A percentile compares a stretch with the other conserved stretches of the same genome.
Conservation (phyloP, 495 filamentous ascomycete species). For the Pseudomonodictys pantanalensis region DNA sequence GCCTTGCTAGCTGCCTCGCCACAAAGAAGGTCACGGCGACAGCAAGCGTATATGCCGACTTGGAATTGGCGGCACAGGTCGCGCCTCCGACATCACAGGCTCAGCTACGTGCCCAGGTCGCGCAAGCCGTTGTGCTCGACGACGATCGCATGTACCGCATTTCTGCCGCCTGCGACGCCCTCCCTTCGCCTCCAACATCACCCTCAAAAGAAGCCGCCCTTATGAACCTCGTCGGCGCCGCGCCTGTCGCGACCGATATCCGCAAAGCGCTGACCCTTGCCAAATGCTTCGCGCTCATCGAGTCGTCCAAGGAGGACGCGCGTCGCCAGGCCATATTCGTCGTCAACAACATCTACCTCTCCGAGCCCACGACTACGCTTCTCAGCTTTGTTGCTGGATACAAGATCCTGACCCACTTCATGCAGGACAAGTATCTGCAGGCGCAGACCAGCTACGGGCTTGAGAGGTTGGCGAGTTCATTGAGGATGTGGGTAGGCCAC, state of each 20-base stretch:
- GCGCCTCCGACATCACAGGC: constrained; percentile 77
- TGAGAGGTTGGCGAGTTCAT: constrained; percentile 34
- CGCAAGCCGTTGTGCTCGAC: constrained; percentile 58
- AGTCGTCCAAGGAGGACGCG: constrained; percentile 40
- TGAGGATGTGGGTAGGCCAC: constrained; percentile 42
- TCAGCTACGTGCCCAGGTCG: constrained; percentile 73
- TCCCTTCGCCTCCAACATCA: constrained; percentile 49
- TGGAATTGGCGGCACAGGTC: constrained; percentile 66
- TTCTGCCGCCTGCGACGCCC: constrained; percentile 50
- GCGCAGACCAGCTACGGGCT: constrained; percentile 28
- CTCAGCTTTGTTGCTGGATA: constrained; percentile 77
- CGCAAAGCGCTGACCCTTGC: constrained; percentile 73
- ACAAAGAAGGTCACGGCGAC: constrained; percentile 30
- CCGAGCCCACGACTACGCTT: constrained; percentile 53
- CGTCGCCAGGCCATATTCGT: constrained; percentile 23
- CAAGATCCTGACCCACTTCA: constrained; percentile 59
- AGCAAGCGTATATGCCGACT: constrained; percentile 52
- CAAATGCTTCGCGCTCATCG: constrained; percentile 71
- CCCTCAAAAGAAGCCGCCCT: constrained; percentile 10
- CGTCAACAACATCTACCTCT: constrained; percentile 32
- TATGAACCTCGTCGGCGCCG: constrained; percentile 35
- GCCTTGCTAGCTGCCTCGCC: constrained; percentile 60
- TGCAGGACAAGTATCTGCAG: background rate
- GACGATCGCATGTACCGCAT: constrained; percentile 56
- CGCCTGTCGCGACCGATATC: constrained; percentile 58